phyloP scores from a whole-genome alignment of 495 filamentous ascomycete species.

The Filosporella fistucella region DNA sequence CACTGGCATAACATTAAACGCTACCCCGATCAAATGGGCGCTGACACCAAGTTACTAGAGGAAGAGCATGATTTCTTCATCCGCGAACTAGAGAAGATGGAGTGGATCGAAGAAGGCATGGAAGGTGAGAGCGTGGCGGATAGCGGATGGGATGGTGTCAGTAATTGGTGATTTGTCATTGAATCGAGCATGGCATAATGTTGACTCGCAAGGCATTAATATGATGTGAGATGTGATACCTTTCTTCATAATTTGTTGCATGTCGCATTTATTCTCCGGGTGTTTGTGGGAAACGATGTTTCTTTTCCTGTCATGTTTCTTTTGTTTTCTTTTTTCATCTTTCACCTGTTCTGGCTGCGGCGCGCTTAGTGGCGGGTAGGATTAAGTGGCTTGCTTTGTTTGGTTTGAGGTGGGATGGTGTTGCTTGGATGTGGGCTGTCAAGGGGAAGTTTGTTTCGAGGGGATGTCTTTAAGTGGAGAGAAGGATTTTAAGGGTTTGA shows the following conservation, averaged over 20 bases:
- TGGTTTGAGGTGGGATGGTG: too few species aligned
- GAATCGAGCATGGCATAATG: not conserved
- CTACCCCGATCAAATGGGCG: slow-evolving; percentile 79
- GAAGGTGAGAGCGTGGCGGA: slow-evolving; percentile 19
- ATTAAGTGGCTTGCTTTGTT: too few species aligned
- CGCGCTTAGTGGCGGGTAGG: too few species aligned
- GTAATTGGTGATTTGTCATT: slow-evolving; percentile 1
- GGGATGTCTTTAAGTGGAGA: too few species aligned
- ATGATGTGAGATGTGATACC: not conserved
- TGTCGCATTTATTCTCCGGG: slow-evolving; percentile 13
- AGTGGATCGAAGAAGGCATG: slow-evolving; percentile 21
- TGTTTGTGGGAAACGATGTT: slow-evolving; percentile 2
- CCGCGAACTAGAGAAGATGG: slow-evolving; percentile 83
- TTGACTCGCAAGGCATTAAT: not conserved
- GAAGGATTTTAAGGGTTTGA: too few species aligned
- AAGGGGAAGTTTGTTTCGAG: too few species aligned
- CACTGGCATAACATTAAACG: slow-evolving; percentile 87
- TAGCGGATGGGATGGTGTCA: slow-evolving; percentile 14
- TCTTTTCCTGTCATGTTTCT: not conserved
- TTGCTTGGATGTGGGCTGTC: too few species aligned
- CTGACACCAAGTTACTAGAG: slow-evolving; percentile 58
- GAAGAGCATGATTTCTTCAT: slow-evolving; percentile 89
- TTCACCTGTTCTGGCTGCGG: too few species aligned
- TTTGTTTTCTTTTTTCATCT: slow-evolving; percentile 1
- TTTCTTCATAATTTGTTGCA: slow-evolving; percentile 7